Conservation (phyloP, 2,329 filamentous ascomycete genomes). For the Aquanectria penicillioides region DNA sequence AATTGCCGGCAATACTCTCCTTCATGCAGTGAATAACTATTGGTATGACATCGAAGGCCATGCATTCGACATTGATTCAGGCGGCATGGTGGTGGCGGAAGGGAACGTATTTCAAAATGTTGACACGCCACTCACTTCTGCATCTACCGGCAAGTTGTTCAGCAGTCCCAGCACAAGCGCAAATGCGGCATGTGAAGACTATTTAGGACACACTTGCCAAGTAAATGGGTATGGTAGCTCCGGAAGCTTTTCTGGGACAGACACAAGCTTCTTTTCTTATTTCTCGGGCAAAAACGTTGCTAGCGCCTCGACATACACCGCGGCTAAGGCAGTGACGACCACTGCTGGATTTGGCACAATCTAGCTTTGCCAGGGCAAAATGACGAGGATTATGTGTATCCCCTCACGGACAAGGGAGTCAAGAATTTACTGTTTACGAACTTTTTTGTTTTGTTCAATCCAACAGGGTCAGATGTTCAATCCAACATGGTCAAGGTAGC, state of each 20-base stretch:
- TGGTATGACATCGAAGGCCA: conserved; percentile 63
- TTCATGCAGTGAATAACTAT: conserved; percentile 71
- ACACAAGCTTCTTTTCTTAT: conserved; percentile 57
- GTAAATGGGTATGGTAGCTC: conserved; percentile 57
- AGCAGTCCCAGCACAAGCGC: conserved; percentile 41
- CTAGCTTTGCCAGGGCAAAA: too few species aligned
- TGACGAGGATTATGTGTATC: too few species aligned
- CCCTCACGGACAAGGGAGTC: too few species aligned
- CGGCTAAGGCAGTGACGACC: conserved; percentile 46
- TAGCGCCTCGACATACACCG: conserved; percentile 46
- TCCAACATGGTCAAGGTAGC: too few species aligned
- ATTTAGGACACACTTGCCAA: conserved; percentile 59
- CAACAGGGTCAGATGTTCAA: too few species aligned
- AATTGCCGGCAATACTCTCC: conserved; percentile 61
- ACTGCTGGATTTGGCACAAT: conserved; percentile 55
- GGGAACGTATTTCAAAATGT: conserved; percentile 67
- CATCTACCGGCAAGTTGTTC: conserved; percentile 43
- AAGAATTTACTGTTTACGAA: too few species aligned
- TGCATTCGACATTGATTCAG: conserved; percentile 60
- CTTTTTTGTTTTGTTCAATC: too few species aligned
- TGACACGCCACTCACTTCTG: conserved; percentile 47
- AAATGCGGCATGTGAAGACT: conserved; percentile 52
- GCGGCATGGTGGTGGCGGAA: conserved; percentile 60
- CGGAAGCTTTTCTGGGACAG: conserved; percentile 48
- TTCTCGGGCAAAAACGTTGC: conserved; percentile 64